Evolutionary conservation across 192 early-diverging fungal species (phyloP).

Genomic region (Tieghemiomyces parasiticus): DNA sequence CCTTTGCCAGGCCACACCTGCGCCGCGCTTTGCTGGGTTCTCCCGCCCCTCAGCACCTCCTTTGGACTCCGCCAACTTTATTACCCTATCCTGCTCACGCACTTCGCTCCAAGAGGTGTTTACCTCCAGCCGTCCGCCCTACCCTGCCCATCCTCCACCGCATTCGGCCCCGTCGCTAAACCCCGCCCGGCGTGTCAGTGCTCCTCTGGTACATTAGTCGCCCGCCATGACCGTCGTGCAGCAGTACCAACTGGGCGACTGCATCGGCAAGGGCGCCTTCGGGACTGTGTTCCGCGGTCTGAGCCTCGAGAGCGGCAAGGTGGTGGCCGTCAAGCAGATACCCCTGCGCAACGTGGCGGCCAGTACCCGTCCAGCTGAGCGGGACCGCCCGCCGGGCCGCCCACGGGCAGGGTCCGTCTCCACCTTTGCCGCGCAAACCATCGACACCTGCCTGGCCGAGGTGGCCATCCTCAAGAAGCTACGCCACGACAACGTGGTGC

Average conservation of each 20-base stretch:
- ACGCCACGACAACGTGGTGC: slow-evolving; percentile 47
- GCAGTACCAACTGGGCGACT: slow-evolving; percentile 46
- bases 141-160: no score
- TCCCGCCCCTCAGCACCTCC: no score
- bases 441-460: slow-evolving; percentile 9
- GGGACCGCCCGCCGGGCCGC: background rate
- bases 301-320: slow-evolving; percentile 45
- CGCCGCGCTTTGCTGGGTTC: no score
- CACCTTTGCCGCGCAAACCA: background rate
- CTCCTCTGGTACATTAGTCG: no score
- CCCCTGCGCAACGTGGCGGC: slow-evolving; percentile 28
- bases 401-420: slow-evolving; percentile 5
- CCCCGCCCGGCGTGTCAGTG: no score
- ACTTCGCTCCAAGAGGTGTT: no score
- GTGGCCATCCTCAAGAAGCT: slow-evolving; percentile 10
- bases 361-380: background rate
- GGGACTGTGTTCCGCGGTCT: slow-evolving; percentile 56
- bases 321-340: slow-evolving; percentile 59
- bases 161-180: no score
- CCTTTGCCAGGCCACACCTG: no score
- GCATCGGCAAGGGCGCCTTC: slow-evolving; percentile 59
- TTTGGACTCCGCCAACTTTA: no score
- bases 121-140: no score
- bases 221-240: slow-evolving; percentile 3
- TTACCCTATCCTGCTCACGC: no score